phyloP scores from a whole-genome alignment of 306 rosid genomes.

The Vachellia collinsii region DNA sequence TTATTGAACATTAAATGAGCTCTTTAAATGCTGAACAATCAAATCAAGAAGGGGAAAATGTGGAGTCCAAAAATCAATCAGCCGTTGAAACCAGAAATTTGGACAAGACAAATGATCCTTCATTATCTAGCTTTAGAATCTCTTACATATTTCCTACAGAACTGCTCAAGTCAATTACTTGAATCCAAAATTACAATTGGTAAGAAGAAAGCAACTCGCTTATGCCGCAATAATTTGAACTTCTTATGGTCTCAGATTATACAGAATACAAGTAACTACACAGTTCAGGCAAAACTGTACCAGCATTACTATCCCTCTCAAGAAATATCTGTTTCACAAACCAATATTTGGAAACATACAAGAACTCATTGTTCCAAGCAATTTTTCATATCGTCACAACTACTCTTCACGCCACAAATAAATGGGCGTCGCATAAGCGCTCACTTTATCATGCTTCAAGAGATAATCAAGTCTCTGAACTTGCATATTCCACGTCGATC shows the following conservation, averaged over 20 bases:
- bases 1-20: background rate
- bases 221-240: background rate
- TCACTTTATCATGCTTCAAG: slow-evolving; percentile 44
- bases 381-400: background rate
- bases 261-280: background rate
- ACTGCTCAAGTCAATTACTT: background rate
- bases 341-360: background rate
- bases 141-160: background rate
- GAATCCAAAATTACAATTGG: background rate
- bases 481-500: slow-evolving; percentile 87
- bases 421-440: background rate
- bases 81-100: background rate
- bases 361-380: slow-evolving; percentile 10
- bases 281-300: background rate
- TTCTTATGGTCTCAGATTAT: background rate
- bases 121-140: background rate
- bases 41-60: background rate
- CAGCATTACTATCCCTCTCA: background rate
- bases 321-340: background rate
- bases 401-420: slow-evolving; percentile 26
- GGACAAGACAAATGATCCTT: background rate
- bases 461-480: slow-evolving; percentile 62
- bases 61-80: background rate
- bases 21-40: background rate
- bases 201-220: background rate